A percentile compares a stretch with the other conserved stretches of the same genome.
Conservation (phyloP, 1,139 yeast genomes). For the Hemisphaericaspora xylofermentans region DNA sequence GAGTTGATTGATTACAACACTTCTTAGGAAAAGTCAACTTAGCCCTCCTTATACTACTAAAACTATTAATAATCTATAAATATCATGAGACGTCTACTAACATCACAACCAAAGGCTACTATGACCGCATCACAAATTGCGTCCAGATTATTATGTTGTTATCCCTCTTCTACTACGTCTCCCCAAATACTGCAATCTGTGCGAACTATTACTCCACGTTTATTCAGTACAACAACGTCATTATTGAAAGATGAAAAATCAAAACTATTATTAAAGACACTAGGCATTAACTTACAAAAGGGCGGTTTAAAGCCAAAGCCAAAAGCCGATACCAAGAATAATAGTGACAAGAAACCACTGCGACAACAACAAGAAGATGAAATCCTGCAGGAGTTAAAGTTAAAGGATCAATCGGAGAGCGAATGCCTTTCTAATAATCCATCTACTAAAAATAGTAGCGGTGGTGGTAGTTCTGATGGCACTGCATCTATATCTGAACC, state of each 20-base stretch:
- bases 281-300: slow-evolving; percentile 30
- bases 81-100: too few relatives aligned
- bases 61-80: too few relatives aligned
- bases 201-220: slow-evolving; percentile 1
- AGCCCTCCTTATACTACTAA: too few relatives aligned
- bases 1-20: too few relatives aligned
- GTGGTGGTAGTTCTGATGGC: too few relatives aligned
- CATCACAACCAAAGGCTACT: too few relatives aligned
- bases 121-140: neutral
- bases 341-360: slow-evolving; percentile 5
- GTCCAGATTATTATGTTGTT: neutral
- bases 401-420: too few relatives aligned
- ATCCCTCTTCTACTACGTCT: neutral
- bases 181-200: neutral
- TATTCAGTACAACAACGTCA: slow-evolving; percentile 5
- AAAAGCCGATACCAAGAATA: slow-evolving; percentile 11
- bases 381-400: neutral
- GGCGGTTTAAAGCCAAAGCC: slow-evolving; percentile 17
- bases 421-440: too few relatives aligned
- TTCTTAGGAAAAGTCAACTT: too few relatives aligned
- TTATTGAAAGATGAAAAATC: slow-evolving; percentile 25
- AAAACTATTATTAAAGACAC: slow-evolving; percentile 26
- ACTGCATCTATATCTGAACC: too few relatives aligned
- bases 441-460: too few relatives aligned
- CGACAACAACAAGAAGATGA: slow-evolving; percentile 6